These are phyloP conservation scores for Sporothrix globosa DNA, from an alignment of 2,329 filamentous ascomycete genomes.

Conservation along the genomic window DNA sequence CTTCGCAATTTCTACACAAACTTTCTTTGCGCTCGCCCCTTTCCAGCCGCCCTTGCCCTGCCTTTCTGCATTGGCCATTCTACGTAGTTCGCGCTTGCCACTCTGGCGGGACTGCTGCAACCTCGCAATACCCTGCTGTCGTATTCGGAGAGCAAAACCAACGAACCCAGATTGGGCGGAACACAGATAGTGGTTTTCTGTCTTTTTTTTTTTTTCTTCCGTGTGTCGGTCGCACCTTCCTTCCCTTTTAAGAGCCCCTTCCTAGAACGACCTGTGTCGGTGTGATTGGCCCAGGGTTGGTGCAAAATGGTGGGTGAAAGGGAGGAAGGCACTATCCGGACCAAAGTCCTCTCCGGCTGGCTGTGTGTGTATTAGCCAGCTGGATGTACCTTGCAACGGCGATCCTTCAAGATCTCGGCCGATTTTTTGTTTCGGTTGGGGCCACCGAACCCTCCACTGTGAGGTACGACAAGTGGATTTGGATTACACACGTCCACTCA, in stretches of 20 bases:
- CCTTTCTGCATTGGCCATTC: neutral
- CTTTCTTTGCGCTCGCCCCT: neutral
- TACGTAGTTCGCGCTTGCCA: neutral
- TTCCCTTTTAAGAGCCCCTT: constrained; percentile 4
- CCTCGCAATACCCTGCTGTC: constrained; percentile 2
- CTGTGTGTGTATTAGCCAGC: constrained; percentile 7
- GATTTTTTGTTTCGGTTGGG: constrained; percentile 29
- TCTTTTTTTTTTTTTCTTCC: too few species aligned
- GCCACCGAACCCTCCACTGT: constrained; percentile 16
- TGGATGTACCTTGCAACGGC: constrained; percentile 23
- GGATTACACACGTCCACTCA: constrained; percentile 16
- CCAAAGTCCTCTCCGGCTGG: neutral
- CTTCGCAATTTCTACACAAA: neutral
- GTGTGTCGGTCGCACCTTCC: constrained; percentile 3
- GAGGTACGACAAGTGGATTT: neutral
- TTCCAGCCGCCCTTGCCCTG: constrained; percentile 11
- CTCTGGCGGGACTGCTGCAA: constrained; percentile 5
- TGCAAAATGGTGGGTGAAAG: neutral
- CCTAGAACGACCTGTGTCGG: neutral
- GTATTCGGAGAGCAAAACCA: constrained; percentile 14
- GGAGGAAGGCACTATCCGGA: constrained; percentile 22
- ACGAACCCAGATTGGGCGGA: constrained; percentile 7
- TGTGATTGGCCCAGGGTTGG: neutral
- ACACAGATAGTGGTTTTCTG: neutral
- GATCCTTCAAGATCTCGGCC: constrained; percentile 27